Conservation (phyloP, 2,329 filamentous ascomycete species). For the Colletotrichum euphorbiae region DNA sequence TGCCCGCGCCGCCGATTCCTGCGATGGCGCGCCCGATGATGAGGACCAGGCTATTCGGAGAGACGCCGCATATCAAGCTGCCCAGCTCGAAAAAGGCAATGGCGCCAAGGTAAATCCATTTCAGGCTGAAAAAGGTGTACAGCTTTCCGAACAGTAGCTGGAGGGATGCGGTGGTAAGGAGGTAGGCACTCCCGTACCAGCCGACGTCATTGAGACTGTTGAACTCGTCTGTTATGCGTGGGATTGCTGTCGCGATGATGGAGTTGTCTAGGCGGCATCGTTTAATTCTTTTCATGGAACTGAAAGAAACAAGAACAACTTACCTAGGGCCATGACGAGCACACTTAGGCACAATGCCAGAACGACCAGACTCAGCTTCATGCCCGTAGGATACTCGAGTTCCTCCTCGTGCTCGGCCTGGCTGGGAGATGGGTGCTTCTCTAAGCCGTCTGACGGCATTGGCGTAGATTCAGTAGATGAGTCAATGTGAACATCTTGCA, state of each 20-base stretch:
- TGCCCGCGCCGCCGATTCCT: conserved; percentile 56
- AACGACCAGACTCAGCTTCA: conserved; percentile 50
- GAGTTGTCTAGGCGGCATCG: conserved; percentile 47
- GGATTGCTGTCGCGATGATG: conserved; percentile 59
- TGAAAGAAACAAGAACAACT: background rate
- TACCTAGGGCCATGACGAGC: conserved; percentile 55
- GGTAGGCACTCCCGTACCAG: conserved; percentile 61
- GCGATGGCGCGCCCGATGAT: conserved; percentile 52
- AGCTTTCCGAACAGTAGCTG: conserved; percentile 56
- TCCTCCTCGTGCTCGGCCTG: background rate
- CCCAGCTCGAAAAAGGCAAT: conserved; percentile 58
- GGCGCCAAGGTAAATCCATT: conserved; percentile 52
- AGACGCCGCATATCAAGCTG: conserved; percentile 54
- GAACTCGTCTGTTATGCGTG: conserved; percentile 57
- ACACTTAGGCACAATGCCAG: conserved; percentile 53
- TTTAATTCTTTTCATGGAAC: background rate
- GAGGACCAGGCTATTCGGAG: conserved; percentile 48
- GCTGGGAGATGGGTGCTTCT: background rate
- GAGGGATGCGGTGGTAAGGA: conserved; percentile 55
- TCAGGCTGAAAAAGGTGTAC: conserved; percentile 59
- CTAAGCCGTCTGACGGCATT: background rate
- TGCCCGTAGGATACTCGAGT: conserved; percentile 24
- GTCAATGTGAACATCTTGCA: conserved; percentile 1
- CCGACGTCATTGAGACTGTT: conserved; percentile 59
- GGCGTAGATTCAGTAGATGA: background rate